Conservation (phyloP, 257 asterid genomes). For the Sherardia arvensis region DNA sequence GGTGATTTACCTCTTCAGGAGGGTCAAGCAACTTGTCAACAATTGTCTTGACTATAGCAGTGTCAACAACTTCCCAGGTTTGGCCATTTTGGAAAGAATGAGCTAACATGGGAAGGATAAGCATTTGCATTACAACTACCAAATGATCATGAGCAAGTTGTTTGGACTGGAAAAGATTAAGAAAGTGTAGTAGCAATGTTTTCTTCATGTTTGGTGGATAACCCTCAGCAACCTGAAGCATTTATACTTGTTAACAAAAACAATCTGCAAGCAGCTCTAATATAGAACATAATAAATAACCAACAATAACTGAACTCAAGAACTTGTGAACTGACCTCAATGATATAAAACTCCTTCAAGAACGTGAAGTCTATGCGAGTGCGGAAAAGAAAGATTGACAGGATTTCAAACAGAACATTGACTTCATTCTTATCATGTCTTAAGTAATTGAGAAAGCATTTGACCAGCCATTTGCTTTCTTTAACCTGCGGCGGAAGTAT, state of each 20-base stretch:
- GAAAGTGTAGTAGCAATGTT: slow-evolving; percentile 79
- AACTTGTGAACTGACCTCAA: slow-evolving; percentile 51
- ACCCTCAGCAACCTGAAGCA: slow-evolving; percentile 85
- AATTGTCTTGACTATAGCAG: slow-evolving; percentile 74
- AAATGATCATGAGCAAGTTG: slow-evolving; percentile 88
- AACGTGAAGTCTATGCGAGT: slow-evolving; percentile 95
- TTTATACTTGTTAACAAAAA: slow-evolving; percentile 11
- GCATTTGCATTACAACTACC: slow-evolving; percentile 99
- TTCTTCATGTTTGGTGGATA: slow-evolving; percentile 89
- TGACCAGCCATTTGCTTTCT: slow-evolving; percentile 99
- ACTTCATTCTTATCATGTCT: slow-evolving; percentile 86
- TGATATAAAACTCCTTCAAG: slow-evolving; percentile 92
- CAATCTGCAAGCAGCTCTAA: slow-evolving; percentile 5
- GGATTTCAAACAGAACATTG: slow-evolving; percentile 82
- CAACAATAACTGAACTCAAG: not conserved
- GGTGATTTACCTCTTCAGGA: slow-evolving; percentile 82
- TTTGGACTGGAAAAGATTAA: slow-evolving; percentile 77
- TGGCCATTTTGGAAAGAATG: slow-evolving; percentile 93
- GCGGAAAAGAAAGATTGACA: slow-evolving; percentile 74
- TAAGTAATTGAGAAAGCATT: slow-evolving; percentile 88
- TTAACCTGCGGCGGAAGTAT: slow-evolving; percentile 58
- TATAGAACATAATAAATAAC: slow-evolving; percentile 11
- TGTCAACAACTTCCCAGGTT: slow-evolving; percentile 98
- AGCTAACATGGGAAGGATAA: slow-evolving; percentile 95
- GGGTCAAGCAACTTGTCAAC: slow-evolving; percentile 99